Conservation (phyloP, 179 eudicot species). For the Gypsophila paniculata region DNA sequence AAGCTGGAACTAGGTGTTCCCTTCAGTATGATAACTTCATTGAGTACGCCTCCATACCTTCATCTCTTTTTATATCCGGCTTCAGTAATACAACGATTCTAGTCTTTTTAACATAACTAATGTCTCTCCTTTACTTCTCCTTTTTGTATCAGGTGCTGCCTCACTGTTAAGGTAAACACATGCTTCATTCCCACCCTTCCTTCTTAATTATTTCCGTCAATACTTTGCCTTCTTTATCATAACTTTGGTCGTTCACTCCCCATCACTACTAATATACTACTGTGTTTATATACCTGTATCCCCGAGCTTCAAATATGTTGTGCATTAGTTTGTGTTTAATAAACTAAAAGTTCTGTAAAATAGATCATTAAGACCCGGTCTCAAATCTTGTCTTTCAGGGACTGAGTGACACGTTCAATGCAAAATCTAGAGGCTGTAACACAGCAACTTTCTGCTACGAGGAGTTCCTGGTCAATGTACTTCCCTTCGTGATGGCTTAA, state of each 20-base stretch:
- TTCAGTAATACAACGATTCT: not conserved
- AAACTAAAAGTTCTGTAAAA: too few species aligned
- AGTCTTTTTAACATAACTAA: not conserved
- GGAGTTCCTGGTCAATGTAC: slow-evolving; percentile 40
- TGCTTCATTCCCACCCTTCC: too few species aligned
- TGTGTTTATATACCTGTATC: too few species aligned
- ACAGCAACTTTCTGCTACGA: slow-evolving; percentile 38
- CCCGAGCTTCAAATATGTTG: too few species aligned
- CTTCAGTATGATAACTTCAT: slow-evolving; percentile 82
- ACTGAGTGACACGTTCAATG: slow-evolving; percentile 38
- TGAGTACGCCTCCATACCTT: slow-evolving; percentile 46
- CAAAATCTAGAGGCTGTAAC: slow-evolving; percentile 31
- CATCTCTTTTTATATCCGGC: not conserved
- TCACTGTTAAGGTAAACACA: slow-evolving; percentile 40
- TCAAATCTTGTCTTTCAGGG: slow-evolving; percentile 23
- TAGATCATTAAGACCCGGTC: not conserved
- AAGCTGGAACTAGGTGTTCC: slow-evolving; percentile 42
- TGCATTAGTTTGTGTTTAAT: too few species aligned
- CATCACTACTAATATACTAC: too few species aligned
- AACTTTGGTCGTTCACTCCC: too few species aligned
- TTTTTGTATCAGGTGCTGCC: slow-evolving; percentile 29
- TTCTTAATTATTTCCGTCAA: too few species aligned
- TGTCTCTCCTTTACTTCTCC: not conserved
- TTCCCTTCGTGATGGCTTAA: slow-evolving; percentile 39
- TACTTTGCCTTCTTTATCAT: not conserved